phyloP scores from a whole-genome alignment of 257 asterid genomes.

The Paraleonurus japonicus region DNA sequence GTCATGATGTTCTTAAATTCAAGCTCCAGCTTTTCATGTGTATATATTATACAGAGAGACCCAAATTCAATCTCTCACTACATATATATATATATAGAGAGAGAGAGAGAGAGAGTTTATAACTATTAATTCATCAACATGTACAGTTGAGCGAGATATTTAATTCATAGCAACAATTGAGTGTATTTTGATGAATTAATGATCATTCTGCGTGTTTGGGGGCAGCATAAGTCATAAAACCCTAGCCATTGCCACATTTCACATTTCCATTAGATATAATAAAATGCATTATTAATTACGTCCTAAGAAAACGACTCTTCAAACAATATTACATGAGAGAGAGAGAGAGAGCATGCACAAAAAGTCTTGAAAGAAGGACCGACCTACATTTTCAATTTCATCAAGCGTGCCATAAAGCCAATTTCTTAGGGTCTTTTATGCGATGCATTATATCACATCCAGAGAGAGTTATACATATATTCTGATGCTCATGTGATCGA shows the following conservation, averaged over 20 bases:
- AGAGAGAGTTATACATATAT: too few species aligned
- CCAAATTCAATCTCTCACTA: too few species aligned
- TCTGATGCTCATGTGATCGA: too few species aligned
- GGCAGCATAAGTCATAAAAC: neutral
- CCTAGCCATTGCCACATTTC: constrained; percentile 9
- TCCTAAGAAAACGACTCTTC: constrained; percentile 23
- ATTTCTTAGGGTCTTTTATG: constrained; percentile 30
- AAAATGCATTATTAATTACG: constrained; percentile 21
- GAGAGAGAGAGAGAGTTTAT: too few species aligned
- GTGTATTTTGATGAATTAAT: too few species aligned
- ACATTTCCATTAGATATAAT: neutral
- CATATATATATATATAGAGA: too few species aligned
- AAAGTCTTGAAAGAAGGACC: constrained; percentile 14
- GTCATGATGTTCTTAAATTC: too few species aligned
- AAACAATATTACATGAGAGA: neutral
- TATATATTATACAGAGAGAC: too few species aligned
- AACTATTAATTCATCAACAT: too few species aligned
- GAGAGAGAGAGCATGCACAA: neutral
- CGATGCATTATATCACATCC: neutral
- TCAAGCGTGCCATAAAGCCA: constrained; percentile 45
- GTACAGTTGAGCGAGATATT: too few species aligned
- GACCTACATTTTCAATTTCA: constrained; percentile 16
- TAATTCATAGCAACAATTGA: too few species aligned
- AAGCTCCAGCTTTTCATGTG: too few species aligned
- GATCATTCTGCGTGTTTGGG: neutral